phyloP scores from a whole-genome alignment of 192 early-diverging fungal species.

The Entomortierella chlamydospora region DNA sequence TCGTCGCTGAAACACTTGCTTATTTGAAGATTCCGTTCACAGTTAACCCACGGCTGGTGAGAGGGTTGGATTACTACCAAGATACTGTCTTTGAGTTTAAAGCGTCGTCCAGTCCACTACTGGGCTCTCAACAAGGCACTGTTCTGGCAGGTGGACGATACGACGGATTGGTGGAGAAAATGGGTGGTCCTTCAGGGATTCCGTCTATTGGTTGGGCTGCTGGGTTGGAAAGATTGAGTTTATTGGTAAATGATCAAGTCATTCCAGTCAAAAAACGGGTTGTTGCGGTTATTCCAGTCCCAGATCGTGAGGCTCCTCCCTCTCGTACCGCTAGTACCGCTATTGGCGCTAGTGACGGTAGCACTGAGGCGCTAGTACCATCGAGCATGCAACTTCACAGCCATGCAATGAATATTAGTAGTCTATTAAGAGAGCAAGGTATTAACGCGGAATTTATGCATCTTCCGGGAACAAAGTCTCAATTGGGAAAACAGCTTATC shows the following conservation, averaged over 20 bases:
- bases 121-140: constrained; percentile 71
- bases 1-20: constrained; percentile 56
- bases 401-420: constrained; percentile 13
- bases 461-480: constrained; percentile 20
- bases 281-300: constrained; percentile 45
- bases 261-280: constrained; percentile 16
- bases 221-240: constrained; percentile 69
- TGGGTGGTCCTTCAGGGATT: constrained; percentile 64
- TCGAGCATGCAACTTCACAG: constrained; percentile 13
- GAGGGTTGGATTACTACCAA: constrained; percentile 79
- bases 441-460: constrained; percentile 33
- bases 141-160: constrained; percentile 77
- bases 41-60: constrained; percentile 64
- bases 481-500: constrained; percentile 33
- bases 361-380: too few species aligned
- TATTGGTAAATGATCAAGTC: constrained; percentile 44
- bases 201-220: constrained; percentile 74
- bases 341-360: too few species aligned
- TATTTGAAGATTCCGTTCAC: constrained; percentile 62
- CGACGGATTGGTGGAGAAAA: constrained; percentile 64
- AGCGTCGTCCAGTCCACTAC: constrained; percentile 27
- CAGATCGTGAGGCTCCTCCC: constrained; percentile 20
- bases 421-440: constrained; percentile 17
- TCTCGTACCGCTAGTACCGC: too few species aligned
- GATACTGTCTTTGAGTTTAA: constrained; percentile 76